phyloP scores from a whole-genome alignment of 805 yeast genomes.

The Monosporozyma aquatica region DNA sequence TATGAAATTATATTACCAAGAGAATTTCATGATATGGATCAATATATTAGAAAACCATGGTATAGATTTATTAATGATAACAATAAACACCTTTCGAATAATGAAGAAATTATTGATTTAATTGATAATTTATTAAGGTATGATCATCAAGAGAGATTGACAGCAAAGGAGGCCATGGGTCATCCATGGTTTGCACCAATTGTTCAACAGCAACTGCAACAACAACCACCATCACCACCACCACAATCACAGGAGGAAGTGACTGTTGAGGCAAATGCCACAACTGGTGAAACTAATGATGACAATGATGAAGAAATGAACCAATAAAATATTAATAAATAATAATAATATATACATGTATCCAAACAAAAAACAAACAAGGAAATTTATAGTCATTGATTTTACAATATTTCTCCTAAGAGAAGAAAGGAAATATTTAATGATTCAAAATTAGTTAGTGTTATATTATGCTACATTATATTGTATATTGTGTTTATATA shows the following conservation, averaged over 20 bases:
- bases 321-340: not conserved
- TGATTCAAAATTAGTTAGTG: too few species aligned
- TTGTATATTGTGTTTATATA: not conserved
- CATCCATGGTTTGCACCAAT: conserved; percentile 36
- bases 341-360: not conserved
- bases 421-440: too few species aligned
- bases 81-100: conserved; percentile 54
- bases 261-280: not conserved
- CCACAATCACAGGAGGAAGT: too few species aligned
- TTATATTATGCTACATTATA: not conserved
- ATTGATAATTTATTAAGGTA: conserved; percentile 71
- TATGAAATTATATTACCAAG: conserved; percentile 62
- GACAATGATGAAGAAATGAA: not conserved
- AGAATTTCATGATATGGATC: conserved; percentile 72
- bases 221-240: not conserved
- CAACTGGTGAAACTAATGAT: not conserved
- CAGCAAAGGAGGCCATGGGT: conserved; percentile 81
- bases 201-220: not conserved
- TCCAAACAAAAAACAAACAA: not conserved
- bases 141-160: conserved; percentile 81
- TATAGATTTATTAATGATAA: conserved; percentile 57
- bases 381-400: too few species aligned
- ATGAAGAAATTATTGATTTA: conserved; percentile 68
- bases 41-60: conserved; percentile 83
- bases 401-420: too few species aligned